Conservation (phyloP, 257 asterid species). For the Plectranthus barbatus region DNA sequence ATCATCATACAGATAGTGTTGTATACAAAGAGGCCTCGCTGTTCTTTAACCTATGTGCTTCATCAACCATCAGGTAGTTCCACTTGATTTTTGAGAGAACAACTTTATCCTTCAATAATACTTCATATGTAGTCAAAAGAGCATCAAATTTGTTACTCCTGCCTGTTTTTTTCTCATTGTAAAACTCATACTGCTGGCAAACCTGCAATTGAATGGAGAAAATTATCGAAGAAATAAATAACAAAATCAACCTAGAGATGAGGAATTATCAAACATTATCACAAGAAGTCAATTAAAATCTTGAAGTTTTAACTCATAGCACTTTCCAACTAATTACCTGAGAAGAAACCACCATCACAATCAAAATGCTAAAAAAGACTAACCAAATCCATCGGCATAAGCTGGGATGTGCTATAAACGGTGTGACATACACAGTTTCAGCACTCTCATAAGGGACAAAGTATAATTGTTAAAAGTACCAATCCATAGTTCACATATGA, state of each 20-base stretch:
- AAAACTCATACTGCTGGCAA: constrained; percentile 89
- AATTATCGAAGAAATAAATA: not conserved
- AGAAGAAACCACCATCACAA: no score
- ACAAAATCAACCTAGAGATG: not conserved
- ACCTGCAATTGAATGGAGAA: constrained; percentile 46
- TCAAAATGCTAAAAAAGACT: no score
- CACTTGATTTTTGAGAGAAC: constrained; percentile 93
- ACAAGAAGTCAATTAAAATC: not conserved
- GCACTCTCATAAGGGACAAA: no score
- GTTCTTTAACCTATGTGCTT: constrained; percentile 95
- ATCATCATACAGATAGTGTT: constrained; percentile 48
- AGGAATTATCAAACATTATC: constrained; percentile 3
- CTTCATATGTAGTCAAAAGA: constrained; percentile 94
- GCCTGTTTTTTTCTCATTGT: constrained; percentile 63
- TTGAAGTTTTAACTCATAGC: not conserved
- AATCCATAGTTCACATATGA: not conserved
- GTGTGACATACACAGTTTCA: no score
- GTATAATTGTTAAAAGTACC: no score
- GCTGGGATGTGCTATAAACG: no score
- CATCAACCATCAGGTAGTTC: constrained; percentile 99
- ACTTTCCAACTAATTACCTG: not conserved
- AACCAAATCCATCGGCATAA: no score
- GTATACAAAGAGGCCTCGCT: constrained; percentile 95
- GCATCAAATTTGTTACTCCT: constrained; percentile 75
- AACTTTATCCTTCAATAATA: constrained; percentile 76